Evolutionary conservation across 192 early-diverging fungal genomes (phyloP).

Genomic region (Coemansia sp.): DNA sequence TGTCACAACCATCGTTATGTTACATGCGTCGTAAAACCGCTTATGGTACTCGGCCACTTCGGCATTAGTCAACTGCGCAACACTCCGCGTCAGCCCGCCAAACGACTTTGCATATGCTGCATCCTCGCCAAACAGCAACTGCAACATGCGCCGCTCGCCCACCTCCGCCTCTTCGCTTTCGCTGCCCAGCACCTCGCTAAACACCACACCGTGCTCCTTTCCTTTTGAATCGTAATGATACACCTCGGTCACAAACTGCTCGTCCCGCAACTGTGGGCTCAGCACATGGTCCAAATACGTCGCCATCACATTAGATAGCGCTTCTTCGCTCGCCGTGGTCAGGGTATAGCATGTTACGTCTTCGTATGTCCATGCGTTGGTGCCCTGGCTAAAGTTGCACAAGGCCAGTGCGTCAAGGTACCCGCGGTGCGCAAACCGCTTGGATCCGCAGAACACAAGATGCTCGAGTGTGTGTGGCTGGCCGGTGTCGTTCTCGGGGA

Average conservation of each 20-base stretch:
- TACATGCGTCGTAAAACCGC: conserved; percentile 70
- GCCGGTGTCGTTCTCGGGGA: conserved; percentile 63
- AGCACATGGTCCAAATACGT: conserved; percentile 81
- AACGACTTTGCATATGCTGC: conserved; percentile 69
- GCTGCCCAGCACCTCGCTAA: conserved; percentile 69
- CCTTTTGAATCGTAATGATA: conserved; percentile 72
- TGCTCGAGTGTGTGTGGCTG: conserved; percentile 84
- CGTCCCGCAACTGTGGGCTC: conserved; percentile 66
- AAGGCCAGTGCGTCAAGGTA: conserved; percentile 74
- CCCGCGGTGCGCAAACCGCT: conserved; percentile 63
- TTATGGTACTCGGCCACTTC: conserved; percentile 76
- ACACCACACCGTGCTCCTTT: conserved; percentile 78
- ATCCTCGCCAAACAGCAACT: conserved; percentile 46
- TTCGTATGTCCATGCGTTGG: conserved; percentile 63
- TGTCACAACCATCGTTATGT: conserved; percentile 66
- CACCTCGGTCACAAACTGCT: conserved; percentile 78
- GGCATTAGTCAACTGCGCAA: conserved; percentile 68
- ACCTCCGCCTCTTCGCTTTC: conserved; percentile 73
- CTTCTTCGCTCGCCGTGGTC: conserved; percentile 62
- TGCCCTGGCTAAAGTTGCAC: conserved; percentile 73
- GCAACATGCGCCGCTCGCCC: conserved; percentile 15
- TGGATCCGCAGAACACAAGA: conserved; percentile 80
- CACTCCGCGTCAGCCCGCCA: conserved; percentile 73
- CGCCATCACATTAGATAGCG: conserved; percentile 70
- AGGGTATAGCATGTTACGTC: conserved; percentile 75